phyloP scores from a whole-genome alignment of 1,284 basidiomycete genomes.

The Ganoderma leucocontextum region DNA sequence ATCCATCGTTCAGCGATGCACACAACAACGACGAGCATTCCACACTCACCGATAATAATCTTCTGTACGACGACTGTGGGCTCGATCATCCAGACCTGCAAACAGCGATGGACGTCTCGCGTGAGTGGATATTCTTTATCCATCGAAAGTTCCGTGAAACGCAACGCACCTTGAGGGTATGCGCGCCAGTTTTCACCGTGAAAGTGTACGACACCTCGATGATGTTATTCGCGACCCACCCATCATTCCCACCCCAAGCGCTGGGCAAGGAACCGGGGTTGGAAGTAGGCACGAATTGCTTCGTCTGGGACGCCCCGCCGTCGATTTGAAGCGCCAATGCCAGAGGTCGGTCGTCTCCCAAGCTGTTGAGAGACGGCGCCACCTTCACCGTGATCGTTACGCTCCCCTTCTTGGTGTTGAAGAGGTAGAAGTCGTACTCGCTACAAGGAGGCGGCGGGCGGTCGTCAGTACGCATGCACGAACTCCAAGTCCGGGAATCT shows the following conservation, averaged over 20 bases:
- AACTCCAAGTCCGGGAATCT: background rate
- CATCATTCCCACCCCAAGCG: conserved; percentile 57
- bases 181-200: conserved; percentile 55
- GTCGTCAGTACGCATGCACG: background rate
- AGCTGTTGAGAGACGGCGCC: conserved; percentile 68
- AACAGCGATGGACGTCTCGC: background rate
- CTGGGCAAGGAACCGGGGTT: conserved; percentile 57
- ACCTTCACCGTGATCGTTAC: conserved; percentile 57
- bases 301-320: conserved; percentile 48
- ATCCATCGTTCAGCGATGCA: background rate
- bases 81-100: conserved; percentile 66
- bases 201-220: conserved; percentile 46
- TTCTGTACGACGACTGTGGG: conserved; percentile 69
- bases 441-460: conserved; percentile 3
- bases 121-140: background rate
- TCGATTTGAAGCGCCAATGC: conserved; percentile 67
- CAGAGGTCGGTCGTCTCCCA: conserved; percentile 61
- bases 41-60: conserved; percentile 62
- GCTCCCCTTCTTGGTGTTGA: conserved; percentile 58
- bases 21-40: background rate
- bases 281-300: conserved; percentile 60
- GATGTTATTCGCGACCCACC: conserved; percentile 64
- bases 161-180: conserved; percentile 61
- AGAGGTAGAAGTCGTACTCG: conserved; percentile 71
- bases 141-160: conserved; percentile 11